Percentiles rank a stretch among this genome's conserved stretches.
These are phyloP conservation scores for Saccharomycopsis olivae DNA, from an alignment of 805 yeast species.

Conservation along the genomic window DNA sequence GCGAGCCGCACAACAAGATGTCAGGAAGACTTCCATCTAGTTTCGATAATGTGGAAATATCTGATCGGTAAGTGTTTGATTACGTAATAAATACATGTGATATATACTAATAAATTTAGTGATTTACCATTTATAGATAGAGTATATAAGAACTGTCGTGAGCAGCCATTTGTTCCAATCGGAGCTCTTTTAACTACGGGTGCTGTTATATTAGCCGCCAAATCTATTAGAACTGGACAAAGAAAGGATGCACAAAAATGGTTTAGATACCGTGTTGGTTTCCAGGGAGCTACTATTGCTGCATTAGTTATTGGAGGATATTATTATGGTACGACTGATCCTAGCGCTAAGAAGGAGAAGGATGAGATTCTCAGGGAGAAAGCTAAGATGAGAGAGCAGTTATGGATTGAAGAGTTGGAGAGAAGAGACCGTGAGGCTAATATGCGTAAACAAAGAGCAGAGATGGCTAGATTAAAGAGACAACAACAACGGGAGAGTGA, in stretches of 20 bases:
- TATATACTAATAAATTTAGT: conserved; percentile 19
- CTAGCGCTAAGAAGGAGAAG: conserved; percentile 33
- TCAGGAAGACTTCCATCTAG: conserved; percentile 6
- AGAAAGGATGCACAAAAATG: conserved; percentile 69
- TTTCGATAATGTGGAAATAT: background rate
- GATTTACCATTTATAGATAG: conserved; percentile 42
- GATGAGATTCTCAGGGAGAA: conserved; percentile 63
- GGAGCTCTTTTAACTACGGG: conserved; percentile 72
- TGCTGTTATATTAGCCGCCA: conserved; percentile 72
- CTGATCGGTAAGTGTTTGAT: conserved; percentile 5
- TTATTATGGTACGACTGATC: conserved; percentile 36
- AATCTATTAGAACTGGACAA: conserved; percentile 63
- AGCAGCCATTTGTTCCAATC: conserved; percentile 84
- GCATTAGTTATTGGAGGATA: conserved; percentile 78
- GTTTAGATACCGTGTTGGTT: conserved; percentile 82
- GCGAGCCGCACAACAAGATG: too few relatives aligned
- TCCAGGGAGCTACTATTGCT: conserved; percentile 74
- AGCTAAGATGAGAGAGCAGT: conserved; percentile 72
- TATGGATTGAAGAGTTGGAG: conserved; percentile 74
- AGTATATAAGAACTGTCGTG: conserved; percentile 52
- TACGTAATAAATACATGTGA: background rate
- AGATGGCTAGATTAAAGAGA: conserved; percentile 33
- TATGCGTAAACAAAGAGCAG: conserved; percentile 58
- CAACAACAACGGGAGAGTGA: background rate
- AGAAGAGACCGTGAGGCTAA: conserved; percentile 71